Evolutionary conservation across 805 yeast species (phyloP).

Genomic region (Scheffersomyces ergatensis): DNA sequence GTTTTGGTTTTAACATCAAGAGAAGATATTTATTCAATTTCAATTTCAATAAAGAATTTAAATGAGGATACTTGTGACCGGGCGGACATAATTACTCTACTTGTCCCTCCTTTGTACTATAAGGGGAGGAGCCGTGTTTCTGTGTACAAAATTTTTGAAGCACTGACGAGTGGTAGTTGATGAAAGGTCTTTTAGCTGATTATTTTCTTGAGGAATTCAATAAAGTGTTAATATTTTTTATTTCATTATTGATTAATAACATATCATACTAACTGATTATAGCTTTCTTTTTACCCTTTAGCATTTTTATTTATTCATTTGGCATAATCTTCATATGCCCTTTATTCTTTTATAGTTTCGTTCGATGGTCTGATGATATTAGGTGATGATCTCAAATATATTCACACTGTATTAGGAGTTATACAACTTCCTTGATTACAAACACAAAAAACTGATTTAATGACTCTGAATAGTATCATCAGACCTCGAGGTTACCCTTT

Average conservation of each 20-base stretch:
- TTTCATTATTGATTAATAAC: background rate
- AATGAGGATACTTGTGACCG: slow-evolving; percentile 48
- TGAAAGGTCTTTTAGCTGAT: slow-evolving; percentile 46
- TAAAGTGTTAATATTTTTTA: background rate
- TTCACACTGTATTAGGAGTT: slow-evolving; percentile 48
- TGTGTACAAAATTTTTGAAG: slow-evolving; percentile 45
- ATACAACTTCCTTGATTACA: slow-evolving; percentile 34
- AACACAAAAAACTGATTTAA: slow-evolving; percentile 42
- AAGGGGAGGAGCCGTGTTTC: slow-evolving; percentile 42
- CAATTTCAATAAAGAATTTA: slow-evolving; percentile 13
- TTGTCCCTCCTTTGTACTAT: slow-evolving; percentile 42
- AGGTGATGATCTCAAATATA: slow-evolving; percentile 41
- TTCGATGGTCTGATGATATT: slow-evolving; percentile 4
- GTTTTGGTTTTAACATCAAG: no score
- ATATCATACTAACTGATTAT: background rate
- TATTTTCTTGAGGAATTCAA: background rate
- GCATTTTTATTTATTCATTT: background rate
- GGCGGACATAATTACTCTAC: slow-evolving; percentile 47
- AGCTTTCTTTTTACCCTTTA: no score
- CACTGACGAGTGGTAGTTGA: slow-evolving; percentile 41
- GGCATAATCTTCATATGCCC: background rate
- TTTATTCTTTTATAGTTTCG: background rate
- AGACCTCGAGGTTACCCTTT: no score
- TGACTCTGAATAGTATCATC: slow-evolving; percentile 36
- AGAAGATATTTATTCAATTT: no score